Conservation (phyloP, 768 basidiomycete genomes). For the Pulveroboletus frians region DNA sequence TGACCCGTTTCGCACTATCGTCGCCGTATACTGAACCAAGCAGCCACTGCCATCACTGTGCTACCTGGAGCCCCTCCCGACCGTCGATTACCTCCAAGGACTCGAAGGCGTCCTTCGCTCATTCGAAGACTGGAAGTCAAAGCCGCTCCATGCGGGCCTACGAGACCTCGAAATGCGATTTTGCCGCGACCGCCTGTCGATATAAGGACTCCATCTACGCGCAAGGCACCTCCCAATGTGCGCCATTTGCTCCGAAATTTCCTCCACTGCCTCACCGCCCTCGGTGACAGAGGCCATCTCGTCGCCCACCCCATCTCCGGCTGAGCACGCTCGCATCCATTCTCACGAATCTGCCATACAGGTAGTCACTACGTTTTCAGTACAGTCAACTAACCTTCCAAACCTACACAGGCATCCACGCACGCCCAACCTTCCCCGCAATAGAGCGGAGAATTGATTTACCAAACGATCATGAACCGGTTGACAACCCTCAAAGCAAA, state of each 20-base stretch:
- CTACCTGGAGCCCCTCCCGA: constrained; percentile 52
- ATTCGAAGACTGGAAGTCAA: constrained; percentile 87
- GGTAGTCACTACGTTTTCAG: background rate
- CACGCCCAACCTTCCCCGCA: constrained; percentile 9
- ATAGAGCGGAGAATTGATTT: constrained; percentile 78
- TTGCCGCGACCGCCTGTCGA: background rate
- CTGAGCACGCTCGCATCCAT: constrained; percentile 3
- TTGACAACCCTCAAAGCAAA: constrained; percentile 81
- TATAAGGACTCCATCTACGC: background rate
- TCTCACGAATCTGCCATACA: constrained; percentile 6
- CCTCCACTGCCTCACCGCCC: background rate
- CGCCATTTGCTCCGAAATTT: background rate
- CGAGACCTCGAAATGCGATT: constrained; percentile 13
- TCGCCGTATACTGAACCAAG: constrained; percentile 39
- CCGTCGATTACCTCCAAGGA: constrained; percentile 36
- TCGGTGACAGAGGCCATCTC: constrained; percentile 23
- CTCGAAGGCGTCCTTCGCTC: constrained; percentile 64
- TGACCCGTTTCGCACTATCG: constrained; percentile 59
- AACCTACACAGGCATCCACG: constrained; percentile 1
- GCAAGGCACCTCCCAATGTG: background rate
- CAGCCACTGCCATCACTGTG: constrained; percentile 58
- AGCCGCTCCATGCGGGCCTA: constrained; percentile 43
- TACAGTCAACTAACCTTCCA: constrained; percentile 5
- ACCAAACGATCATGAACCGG: constrained; percentile 93
- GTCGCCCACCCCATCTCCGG: background rate